Evolutionary conservation across 1,139 yeast genomes (phyloP).

Genomic region (Pichia sp.): DNA sequence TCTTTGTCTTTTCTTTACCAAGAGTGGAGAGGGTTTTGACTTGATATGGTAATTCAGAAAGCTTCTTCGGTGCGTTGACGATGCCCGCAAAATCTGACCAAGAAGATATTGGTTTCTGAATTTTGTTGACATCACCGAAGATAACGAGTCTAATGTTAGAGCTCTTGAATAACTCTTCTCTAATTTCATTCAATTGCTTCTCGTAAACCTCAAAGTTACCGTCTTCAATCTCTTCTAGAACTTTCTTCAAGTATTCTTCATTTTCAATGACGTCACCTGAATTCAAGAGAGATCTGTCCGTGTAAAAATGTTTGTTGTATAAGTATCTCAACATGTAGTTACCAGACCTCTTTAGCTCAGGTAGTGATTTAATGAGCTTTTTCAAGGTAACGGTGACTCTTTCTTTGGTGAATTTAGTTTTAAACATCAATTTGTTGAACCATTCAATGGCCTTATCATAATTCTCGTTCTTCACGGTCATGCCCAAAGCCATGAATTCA

Average conservation of each 20-base stretch:
- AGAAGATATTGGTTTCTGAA: conserved; percentile 49
- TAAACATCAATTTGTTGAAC: conserved; percentile 59
- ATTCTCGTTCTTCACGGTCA: conserved; percentile 56
- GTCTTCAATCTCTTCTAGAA: conserved; percentile 41
- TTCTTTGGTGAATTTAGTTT: conserved; percentile 62
- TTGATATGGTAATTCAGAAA: conserved; percentile 43
- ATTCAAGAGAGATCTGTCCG: conserved; percentile 54
- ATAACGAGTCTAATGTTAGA: conserved; percentile 64
- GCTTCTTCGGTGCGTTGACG: conserved; percentile 5
- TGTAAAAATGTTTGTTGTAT: conserved; percentile 45
- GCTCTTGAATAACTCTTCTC: conserved; percentile 48
- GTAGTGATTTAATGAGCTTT: conserved; percentile 64
- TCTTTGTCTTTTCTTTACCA: conserved; percentile 46
- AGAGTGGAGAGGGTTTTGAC: conserved; percentile 45
- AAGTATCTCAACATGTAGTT: conserved; percentile 62
- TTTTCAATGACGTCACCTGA: conserved; percentile 60
- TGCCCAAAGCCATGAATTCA: conserved; percentile 55
- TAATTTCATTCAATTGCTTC: conserved; percentile 49
- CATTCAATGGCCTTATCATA: conserved; percentile 69
- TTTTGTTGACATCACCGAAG: conserved; percentile 53
- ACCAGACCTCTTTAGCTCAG: conserved; percentile 80
- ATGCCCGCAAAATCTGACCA: conserved; percentile 46
- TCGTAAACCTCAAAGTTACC: conserved; percentile 41
- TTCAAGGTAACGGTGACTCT: conserved; percentile 68
- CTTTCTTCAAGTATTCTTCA: conserved; percentile 49